These are phyloP conservation scores for Phytophthora capsici DNA, from an alignment of 352 stramenopile species.

Conservation along the genomic window DNA sequence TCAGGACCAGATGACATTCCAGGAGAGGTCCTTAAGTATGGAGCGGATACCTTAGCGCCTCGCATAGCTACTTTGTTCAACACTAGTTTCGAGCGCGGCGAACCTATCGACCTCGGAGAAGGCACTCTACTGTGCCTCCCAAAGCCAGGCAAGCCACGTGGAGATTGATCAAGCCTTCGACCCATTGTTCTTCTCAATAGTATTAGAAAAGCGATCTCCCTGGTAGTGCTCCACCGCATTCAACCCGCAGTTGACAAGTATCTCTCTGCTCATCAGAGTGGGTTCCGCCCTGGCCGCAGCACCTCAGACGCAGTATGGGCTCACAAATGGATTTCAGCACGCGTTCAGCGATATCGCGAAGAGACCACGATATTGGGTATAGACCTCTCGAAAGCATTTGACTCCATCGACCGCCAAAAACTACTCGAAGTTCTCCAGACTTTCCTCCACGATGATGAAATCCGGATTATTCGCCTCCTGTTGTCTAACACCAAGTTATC, in stretches of 20 bases:
- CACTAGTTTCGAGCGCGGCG: neutral
- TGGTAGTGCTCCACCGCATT: slow-evolving; percentile 2
- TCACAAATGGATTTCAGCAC: neutral
- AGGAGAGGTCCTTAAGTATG: slow-evolving; percentile 12
- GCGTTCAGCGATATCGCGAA: neutral
- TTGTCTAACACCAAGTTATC: slow-evolving; percentile 1
- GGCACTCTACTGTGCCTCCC: neutral
- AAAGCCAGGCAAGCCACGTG: slow-evolving; percentile 4
- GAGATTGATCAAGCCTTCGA: slow-evolving; percentile 2
- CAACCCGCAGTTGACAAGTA: neutral
- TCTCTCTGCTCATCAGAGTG: neutral
- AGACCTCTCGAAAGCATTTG: slow-evolving; percentile 8
- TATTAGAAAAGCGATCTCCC: slow-evolving; percentile 3
- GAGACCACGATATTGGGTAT: slow-evolving; percentile 6
- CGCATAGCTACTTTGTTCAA: neutral
- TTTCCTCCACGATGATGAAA: neutral
- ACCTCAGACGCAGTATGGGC: slow-evolving; percentile 5
- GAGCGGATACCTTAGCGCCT: neutral
- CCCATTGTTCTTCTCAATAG: slow-evolving; percentile 12
- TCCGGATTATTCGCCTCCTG: neutral
- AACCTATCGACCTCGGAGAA: neutral
- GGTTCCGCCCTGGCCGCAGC: neutral
- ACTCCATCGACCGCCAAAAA: slow-evolving; percentile 11
- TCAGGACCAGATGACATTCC: slow-evolving; percentile 5
- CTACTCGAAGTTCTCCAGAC: slow-evolving; percentile 1